phyloP scores from a whole-genome alignment of 1,284 basidiomycete genomes.

The Ganoderma lingzhi region DNA sequence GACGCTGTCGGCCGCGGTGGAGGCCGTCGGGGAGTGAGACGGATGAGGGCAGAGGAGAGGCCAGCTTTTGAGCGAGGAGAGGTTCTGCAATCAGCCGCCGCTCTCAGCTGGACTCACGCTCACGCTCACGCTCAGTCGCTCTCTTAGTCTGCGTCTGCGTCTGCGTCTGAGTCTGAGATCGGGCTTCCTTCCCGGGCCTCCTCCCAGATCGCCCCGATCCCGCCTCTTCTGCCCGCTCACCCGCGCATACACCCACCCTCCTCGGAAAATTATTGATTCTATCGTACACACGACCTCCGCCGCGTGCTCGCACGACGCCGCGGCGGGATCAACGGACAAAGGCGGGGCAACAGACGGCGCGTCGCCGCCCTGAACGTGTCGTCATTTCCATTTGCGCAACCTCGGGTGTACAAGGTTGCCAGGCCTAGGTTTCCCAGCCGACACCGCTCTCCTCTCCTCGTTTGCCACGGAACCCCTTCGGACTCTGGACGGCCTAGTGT shows the following conservation, averaged over 20 bases:
- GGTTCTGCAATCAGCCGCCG: slow-evolving; percentile 4
- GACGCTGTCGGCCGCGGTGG: slow-evolving; percentile 27
- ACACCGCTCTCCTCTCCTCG: slow-evolving; percentile 14
- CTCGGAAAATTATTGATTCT: not conserved
- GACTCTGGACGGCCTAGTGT: slow-evolving; percentile 5
- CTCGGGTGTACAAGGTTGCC: slow-evolving; percentile 26
- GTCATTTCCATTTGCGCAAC: slow-evolving; percentile 27
- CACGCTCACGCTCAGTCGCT: slow-evolving; percentile 9
- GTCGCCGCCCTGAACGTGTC: slow-evolving; percentile 11
- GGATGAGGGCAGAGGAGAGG: slow-evolving; percentile 20
- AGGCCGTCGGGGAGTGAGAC: slow-evolving; percentile 33
- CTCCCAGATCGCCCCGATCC: slow-evolving; percentile 29
- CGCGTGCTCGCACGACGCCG: slow-evolving; percentile 16
- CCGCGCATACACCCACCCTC: slow-evolving; percentile 3
- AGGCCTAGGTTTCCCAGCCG: slow-evolving; percentile 21
- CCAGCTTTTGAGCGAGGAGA: slow-evolving; percentile 27
- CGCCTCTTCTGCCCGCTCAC: slow-evolving; percentile 14
- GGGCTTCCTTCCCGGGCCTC: slow-evolving; percentile 20
- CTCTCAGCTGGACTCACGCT: not conserved
- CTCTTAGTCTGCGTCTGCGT: slow-evolving; percentile 18
- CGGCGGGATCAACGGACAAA: not conserved
- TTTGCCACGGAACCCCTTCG: slow-evolving; percentile 6
- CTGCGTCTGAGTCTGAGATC: slow-evolving; percentile 26
- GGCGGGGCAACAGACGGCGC: not conserved
- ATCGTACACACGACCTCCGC: slow-evolving; percentile 8